These are phyloP conservation scores for Mychonastes homosphaera DNA, from an alignment of 139 green algal species.

Conservation along the genomic window DNA sequence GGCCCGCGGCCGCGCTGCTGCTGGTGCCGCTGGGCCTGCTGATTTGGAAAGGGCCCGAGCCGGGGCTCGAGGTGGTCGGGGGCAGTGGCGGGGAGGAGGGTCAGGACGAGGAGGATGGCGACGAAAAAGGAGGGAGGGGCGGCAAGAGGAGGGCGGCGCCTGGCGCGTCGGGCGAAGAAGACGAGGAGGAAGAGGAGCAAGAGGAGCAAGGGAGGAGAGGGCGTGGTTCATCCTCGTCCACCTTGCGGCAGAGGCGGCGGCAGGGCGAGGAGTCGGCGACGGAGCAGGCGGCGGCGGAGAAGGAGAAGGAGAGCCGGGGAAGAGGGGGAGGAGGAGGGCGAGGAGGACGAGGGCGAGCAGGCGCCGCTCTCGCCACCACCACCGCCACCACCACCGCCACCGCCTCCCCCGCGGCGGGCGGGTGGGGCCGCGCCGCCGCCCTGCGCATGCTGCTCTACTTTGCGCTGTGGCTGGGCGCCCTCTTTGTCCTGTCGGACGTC, in stretches of 20 bases:
- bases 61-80: neutral
- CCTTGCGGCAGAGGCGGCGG: neutral
- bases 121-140: slow-evolving; percentile 1
- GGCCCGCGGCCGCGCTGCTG: slow-evolving; percentile 27
- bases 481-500: slow-evolving; percentile 19
- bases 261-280: neutral
- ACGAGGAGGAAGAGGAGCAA: slow-evolving; percentile 1
- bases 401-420: neutral
- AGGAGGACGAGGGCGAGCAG: neutral
- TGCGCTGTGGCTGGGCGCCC: neutral
- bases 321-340: neutral
- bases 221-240: too few species aligned
- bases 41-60: slow-evolving; percentile 1
- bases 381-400: neutral
- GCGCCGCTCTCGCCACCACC: neutral
- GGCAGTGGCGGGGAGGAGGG: neutral
- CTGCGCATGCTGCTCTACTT: neutral
- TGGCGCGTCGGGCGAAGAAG: neutral
- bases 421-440: neutral
- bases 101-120: too few species aligned
- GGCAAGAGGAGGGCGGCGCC: too few species aligned
- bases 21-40: slow-evolving; percentile 23
- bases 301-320: too few species aligned
- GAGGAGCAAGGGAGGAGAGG: slow-evolving; percentile 1
- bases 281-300: neutral